phyloP scores from a whole-genome alignment of 2,329 filamentous ascomycete genomes.

The Penicillium vulpinum region DNA sequence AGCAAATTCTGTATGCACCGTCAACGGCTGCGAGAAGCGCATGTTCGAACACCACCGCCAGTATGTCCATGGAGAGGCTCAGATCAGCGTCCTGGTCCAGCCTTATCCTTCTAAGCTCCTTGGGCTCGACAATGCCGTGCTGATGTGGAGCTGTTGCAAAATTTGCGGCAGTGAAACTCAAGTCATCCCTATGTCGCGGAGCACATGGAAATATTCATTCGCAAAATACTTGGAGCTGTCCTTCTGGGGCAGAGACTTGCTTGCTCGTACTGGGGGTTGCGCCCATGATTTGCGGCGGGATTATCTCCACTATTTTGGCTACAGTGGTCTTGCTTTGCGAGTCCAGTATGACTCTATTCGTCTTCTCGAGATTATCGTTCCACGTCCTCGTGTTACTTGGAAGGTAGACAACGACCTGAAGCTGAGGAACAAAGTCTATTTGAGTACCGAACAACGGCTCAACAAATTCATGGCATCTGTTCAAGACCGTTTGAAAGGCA shows the following conservation, averaged over 20 bases:
- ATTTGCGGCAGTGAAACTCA: constrained; percentile 87
- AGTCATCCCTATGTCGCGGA: constrained; percentile 86
- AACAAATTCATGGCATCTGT: constrained; percentile 86
- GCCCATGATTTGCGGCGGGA: constrained; percentile 90
- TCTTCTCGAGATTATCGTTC: constrained; percentile 90
- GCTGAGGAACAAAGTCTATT: constrained; percentile 89
- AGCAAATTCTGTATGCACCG: constrained; percentile 74
- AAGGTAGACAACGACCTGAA: constrained; percentile 93
- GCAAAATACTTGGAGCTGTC: constrained; percentile 97
- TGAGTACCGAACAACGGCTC: constrained; percentile 76
- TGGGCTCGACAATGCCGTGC: constrained; percentile 70
- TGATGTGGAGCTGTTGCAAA: constrained; percentile 98
- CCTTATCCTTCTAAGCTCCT: constrained; percentile 66
- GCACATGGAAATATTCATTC: constrained; percentile 97
- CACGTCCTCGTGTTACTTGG: constrained; percentile 88
- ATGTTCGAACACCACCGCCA: constrained; percentile 94
- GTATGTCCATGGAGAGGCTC: constrained; percentile 93
- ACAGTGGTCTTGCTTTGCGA: constrained; percentile 78
- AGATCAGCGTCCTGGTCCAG: constrained; percentile 88
- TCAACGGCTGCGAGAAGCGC: constrained; percentile 80
- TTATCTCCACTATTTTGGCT: constrained; percentile 89
- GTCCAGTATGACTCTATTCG: constrained; percentile 93
- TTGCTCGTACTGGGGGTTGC: constrained; percentile 72
- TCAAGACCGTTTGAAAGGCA: constrained; percentile 76
- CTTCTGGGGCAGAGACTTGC: constrained; percentile 88